Evolutionary conservation across 2,329 filamentous ascomycete genomes (phyloP).

Genomic region (Sarocladium oryzae): DNA sequence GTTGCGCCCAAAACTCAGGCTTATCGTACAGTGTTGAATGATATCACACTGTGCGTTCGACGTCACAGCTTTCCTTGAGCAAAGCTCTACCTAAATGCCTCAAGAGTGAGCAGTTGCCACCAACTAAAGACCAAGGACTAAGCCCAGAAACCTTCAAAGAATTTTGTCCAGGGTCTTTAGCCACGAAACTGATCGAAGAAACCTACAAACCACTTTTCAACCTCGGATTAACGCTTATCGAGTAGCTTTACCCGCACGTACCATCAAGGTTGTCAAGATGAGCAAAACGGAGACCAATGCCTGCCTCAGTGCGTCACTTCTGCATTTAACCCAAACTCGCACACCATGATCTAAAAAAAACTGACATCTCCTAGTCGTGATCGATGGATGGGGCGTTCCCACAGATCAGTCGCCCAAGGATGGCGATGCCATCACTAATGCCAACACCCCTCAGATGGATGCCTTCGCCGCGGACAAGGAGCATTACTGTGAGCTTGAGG

Average conservation of each 20-base stretch:
- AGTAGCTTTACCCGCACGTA: constrained; percentile 2
- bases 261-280: constrained; percentile 24
- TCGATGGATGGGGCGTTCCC: constrained; percentile 96
- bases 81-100: constrained; percentile 10
- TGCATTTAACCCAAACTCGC: not conserved
- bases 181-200: not conserved
- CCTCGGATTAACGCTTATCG: not conserved
- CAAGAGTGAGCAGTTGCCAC: constrained; percentile 7
- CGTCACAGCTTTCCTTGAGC: constrained; percentile 3
- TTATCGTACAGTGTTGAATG: not conserved
- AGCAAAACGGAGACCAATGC: constrained; percentile 44
- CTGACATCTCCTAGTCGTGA: constrained; percentile 62
- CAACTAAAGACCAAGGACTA: not conserved
- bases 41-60: not conserved
- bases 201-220: not conserved
- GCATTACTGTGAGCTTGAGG: constrained; percentile 88
- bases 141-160: not conserved
- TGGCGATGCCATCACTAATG: constrained; percentile 92
- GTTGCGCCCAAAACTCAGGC: not conserved
- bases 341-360: too few species aligned
- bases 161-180: not conserved
- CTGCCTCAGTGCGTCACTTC: constrained; percentile 42
- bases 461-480: constrained; percentile 74
- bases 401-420: constrained; percentile 72
- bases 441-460: constrained; percentile 93